Base-by-base conservation (phyloP, 2,329 filamentous ascomycete genomes). In the Trematosphaeria pertusa region DNA sequence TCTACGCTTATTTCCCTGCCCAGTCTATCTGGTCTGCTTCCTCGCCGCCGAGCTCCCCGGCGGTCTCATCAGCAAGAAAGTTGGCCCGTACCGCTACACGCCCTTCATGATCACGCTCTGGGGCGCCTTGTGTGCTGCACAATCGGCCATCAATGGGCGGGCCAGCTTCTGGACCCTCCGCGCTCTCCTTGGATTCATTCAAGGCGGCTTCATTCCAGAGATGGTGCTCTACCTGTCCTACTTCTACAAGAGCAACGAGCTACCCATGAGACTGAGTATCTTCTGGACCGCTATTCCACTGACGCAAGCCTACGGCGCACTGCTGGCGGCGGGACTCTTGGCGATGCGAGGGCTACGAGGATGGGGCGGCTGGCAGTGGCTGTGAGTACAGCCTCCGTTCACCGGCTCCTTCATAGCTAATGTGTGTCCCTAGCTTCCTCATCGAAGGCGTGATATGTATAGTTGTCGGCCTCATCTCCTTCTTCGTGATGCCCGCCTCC, bases 11-110 rank as follows among this genome's bases (percentile, higher is more conserved):
- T n/a, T n/a, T n/a, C n/a, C n/a, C n/a, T n/a, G n/a, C n/a, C n/a
- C n/a, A n/a, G 65, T 87, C 6, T 92, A 92, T 76, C 91, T 89
- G 71, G 81, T 81, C 18, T 91, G 89, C 68, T 94, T 94, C 75
- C 90, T 95, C 11, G 50, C 54, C 4, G 70, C 72, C 1, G 72
- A 73, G 38, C 60, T 75, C 18, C 73, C 73, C 1, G 70, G 70
- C 0, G 70, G 73, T 21, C 59, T 75, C 5, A 59, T 74, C n/a
- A 70, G 67, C 17, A 75, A 75, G 45, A 67, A 69, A 35, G 46
- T 70, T 6, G 72, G 73, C 0, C 71, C 72, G 10, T 64, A 71
- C 43, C 58, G 62, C n/a, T 73, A 67, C 51, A 65, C 74, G 7
- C 73, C 72, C 2, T 7, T 4, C 9, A 37, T 21, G 19, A n/a